Base-by-base conservation (phyloP, 202 grass and related monocot species). In the Hordeum pubiflorum region DNA sequence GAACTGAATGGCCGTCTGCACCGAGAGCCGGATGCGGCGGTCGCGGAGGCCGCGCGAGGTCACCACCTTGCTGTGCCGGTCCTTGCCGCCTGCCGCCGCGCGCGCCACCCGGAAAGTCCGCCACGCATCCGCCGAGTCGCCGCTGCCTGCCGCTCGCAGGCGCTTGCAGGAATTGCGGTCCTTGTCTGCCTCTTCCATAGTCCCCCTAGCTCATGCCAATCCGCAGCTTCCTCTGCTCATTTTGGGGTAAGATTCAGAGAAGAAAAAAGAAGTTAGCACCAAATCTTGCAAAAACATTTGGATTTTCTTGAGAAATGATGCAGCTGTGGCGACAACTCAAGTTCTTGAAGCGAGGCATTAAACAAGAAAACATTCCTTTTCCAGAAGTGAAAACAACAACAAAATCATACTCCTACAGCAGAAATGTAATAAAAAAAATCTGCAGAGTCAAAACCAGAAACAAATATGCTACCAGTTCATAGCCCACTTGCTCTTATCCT, bases 41-140 rank as follows among this genome's bases (percentile, higher is more conserved):
- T 94, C 91, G 4, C 89, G 86, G 63, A 94, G 86, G 17, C 89
- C 92, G 7, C 89, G 85, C 9, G 86, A 76, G 17, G 92, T 94
- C 63, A 89, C 89, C 37, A 94, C 92, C 86, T 94, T 94, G 84
- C 89, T 94, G 92, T 94, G 92, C 24, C 89, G 74, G 78, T 94
- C 92, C 81, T 94, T 94, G 18, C 92, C 91, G 12, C 92, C 92
- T 0, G 89, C 87, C 3, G 86, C 87, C 6, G 92, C 86, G 2
- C 91, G 91, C 55, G 91, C 84, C 55, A 94, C 88, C 26, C 88
- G 77, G 59, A 39, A 77, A 3, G 60, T 57, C 69, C 74, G 38
- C 68, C 84, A 90, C 29, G 74, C 64, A 13, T 68, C 32, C 22
- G 77, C 64, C 9, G 58, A 27, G 77, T 5, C 38, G 40, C 67